Evolutionary conservation across 176 grass and related monocot species (phyloP).

Genomic region (Aegilops tauschii): DNA sequence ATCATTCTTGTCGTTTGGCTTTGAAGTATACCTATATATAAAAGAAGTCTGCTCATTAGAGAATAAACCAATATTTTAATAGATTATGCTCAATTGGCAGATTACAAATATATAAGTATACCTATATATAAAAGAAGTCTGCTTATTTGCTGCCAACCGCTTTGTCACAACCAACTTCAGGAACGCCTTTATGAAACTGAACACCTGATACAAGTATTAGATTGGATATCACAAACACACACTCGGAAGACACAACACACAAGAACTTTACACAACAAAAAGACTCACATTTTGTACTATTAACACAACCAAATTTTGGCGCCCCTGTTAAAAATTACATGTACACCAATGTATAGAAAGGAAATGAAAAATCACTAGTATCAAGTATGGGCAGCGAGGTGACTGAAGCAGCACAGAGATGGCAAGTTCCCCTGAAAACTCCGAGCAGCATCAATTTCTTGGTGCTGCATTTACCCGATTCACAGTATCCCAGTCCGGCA

Average conservation of each 20-base stretch:
- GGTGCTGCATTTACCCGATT: not conserved
- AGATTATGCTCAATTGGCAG: too few species aligned
- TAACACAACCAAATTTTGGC: conserved; percentile 14
- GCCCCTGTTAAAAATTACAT: not conserved
- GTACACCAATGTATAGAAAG: not conserved
- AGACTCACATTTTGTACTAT: conserved; percentile 4
- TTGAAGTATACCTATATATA: too few species aligned
- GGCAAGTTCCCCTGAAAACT: not conserved
- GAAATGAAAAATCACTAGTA: conserved; percentile 3
- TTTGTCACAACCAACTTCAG: not conserved
- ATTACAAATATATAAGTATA: too few species aligned
- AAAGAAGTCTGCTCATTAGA: too few species aligned
- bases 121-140: too few species aligned
- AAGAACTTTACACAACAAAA: not conserved
- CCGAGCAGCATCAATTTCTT: not conserved
- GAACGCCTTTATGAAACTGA: not conserved
- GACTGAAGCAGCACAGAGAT: not conserved
- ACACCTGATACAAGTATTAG: not conserved
- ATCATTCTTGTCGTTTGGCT: too few species aligned
- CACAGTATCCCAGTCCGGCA: not conserved
- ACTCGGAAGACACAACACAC: not conserved
- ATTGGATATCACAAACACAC: not conserved
- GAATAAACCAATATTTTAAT: too few species aligned
- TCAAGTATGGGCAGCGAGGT: not conserved
- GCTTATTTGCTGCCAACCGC: too few species aligned